A percentile compares a stretch with the other conserved stretches of the same genome.
Conservation (phyloP, 257 asterid genomes). For the Nicotiana knightiana region DNA sequence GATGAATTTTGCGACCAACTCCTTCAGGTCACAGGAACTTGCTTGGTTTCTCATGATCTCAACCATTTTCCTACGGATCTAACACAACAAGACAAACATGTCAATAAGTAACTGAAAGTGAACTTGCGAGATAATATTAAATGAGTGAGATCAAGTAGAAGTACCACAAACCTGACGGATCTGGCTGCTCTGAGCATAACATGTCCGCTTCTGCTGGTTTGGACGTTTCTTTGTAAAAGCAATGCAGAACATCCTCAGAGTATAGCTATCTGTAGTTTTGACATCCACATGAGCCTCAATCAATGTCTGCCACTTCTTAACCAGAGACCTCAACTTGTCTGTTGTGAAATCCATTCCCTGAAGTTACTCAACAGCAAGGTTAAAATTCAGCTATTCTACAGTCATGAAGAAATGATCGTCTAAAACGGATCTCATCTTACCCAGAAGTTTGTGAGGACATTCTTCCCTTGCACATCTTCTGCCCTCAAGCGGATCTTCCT, state of each 20-base stretch:
- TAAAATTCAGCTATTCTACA: background rate
- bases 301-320: conserved; percentile 54
- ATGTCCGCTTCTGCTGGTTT: conserved; percentile 65
- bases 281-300: conserved; percentile 71
- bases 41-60: conserved; percentile 66
- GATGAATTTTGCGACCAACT: conserved; percentile 51
- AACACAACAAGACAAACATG: background rate
- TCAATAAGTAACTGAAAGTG: background rate
- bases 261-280: conserved; percentile 55
- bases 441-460: conserved; percentile 26
- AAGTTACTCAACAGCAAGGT: background rate
- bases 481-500: conserved; percentile 29
- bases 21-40: conserved; percentile 48
- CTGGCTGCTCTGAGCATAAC: conserved; percentile 66
- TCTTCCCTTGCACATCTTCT: conserved; percentile 29
- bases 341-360: conserved; percentile 75
- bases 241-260: conserved; percentile 60
- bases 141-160: background rate
- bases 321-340: conserved; percentile 60
- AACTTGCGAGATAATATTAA: background rate
- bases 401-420: background rate
- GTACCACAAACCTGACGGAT: conserved; percentile 42
- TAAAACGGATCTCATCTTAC: background rate
- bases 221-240: conserved; percentile 68
- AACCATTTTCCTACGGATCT: conserved; percentile 58